Base-by-base conservation (phyloP, 306 rosid genomes). In the Vigna trinervia region DNA sequence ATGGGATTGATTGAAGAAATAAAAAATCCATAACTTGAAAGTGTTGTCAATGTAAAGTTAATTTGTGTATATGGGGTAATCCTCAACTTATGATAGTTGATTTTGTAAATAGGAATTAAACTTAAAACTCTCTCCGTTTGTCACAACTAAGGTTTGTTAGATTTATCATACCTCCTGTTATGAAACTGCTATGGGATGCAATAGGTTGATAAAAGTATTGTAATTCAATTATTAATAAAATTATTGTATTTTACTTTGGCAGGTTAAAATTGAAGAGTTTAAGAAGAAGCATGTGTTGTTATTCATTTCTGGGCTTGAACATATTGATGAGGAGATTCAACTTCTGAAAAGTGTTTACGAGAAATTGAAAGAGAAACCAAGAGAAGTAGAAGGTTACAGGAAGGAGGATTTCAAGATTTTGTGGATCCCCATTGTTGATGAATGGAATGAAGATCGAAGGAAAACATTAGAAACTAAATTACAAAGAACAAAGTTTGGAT, bases 381-480 rank as follows among this genome's bases (percentile, higher is more conserved):
- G 11, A 32, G 78, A 70, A 15, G 75, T 82, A n/a, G 76, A 77
- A 34, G 82, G 82, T 0, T 82, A 76, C 34, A 62, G 17, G 47
- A 82, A 71, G 48, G 75, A 77, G 9, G 79, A 82, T 75, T 82
- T 77, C 71, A 71, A 23, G 79, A 63, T 82, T 41, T 28, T 77
- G 39, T 82, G 85, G 85, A 66, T 77, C 36, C 85, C 85, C n/a
- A 71, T 82, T 22, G 82, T 77, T 48, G 75, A 76, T 3, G 56
- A 82, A 1, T 65, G 76, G 71, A 60, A 23, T 14, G 66, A 51
- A 4, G 38, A 9, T 6, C 15, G 58, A 2, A 63, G 39, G 15
- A 56, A 54, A 5, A n/a, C 8, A 3, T 54, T 71, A 9, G 78
- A 76, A 3, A 17, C 66, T 0, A 5, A 19, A 2, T 32, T 76